These are phyloP conservation scores for Coemansia guatemalensis DNA, from an alignment of 192 early-diverging fungal genomes.

Conservation along the genomic window DNA sequence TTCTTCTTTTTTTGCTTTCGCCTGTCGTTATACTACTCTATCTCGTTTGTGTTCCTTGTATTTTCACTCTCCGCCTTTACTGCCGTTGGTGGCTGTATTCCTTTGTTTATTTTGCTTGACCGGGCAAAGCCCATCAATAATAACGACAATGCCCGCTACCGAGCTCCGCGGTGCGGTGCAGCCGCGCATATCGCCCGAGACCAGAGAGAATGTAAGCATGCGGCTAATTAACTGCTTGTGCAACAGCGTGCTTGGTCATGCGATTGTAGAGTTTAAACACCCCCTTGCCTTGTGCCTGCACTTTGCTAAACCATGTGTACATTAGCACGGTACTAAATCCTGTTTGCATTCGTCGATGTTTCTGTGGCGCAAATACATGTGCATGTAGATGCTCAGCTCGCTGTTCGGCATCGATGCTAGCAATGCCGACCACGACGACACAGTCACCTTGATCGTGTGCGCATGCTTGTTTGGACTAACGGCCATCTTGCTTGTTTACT, in stretches of 20 bases:
- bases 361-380: background rate
- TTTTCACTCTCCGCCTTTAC: background rate
- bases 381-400: constrained; percentile 17
- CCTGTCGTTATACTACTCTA: background rate
- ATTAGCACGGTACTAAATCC: too few relatives aligned
- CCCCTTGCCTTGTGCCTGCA: too few relatives aligned
- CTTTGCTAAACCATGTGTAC: too few relatives aligned
- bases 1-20: background rate
- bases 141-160: background rate
- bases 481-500: constrained; percentile 19
- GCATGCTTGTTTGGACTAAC: constrained; percentile 22
- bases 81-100: too few relatives aligned
- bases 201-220: constrained; percentile 8
- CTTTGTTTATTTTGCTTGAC: too few relatives aligned
- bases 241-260: too few relatives aligned
- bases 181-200: background rate
- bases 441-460: background rate
- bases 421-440: constrained; percentile 12
- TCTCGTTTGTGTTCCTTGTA: too few relatives aligned
- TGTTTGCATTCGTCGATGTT: too few relatives aligned
- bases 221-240: background rate
- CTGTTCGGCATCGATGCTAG: constrained; percentile 10
- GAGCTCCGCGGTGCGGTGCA: background rate
- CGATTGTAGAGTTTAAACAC: too few relatives aligned
- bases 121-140: too few relatives aligned